Percentiles rank a stretch among this genome's conserved stretches.
These are phyloP conservation scores for Lachancea cidri DNA, from an alignment of 805 yeast species.

Conservation along the genomic window DNA sequence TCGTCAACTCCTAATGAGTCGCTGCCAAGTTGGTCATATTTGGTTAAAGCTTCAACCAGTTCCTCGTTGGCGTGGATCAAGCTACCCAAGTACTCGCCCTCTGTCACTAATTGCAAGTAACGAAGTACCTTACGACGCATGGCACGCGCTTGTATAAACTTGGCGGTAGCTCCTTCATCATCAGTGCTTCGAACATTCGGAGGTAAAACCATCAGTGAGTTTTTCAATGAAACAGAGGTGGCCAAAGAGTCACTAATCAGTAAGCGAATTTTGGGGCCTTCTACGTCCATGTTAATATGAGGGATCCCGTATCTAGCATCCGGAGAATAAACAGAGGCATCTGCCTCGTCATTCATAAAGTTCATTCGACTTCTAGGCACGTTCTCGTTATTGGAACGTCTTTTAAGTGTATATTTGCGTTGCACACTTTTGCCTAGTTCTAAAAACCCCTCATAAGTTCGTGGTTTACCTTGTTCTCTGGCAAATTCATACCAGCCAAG, in stretches of 20 bases:
- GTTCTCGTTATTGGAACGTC: background rate
- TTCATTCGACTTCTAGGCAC: slow-evolving; percentile 11
- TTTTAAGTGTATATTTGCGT: slow-evolving; percentile 7
- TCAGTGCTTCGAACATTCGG: slow-evolving; percentile 56
- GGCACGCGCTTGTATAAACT: slow-evolving; percentile 69
- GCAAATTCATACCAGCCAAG: slow-evolving; percentile 64
- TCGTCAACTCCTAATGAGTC: slow-evolving; percentile 39
- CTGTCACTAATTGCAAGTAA: slow-evolving; percentile 77
- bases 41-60: slow-evolving; percentile 65
- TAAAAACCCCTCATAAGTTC: slow-evolving; percentile 20
- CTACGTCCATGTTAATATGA: slow-evolving; percentile 60
- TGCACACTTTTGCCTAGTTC: slow-evolving; percentile 13
- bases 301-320: slow-evolving; percentile 51
- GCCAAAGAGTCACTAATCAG: slow-evolving; percentile 73
- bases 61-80: slow-evolving; percentile 88
- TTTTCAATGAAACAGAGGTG: slow-evolving; percentile 63
- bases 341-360: slow-evolving; percentile 51
- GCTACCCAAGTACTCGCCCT: slow-evolving; percentile 84
- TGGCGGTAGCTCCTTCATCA: slow-evolving; percentile 51
- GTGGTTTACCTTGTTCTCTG: slow-evolving; percentile 31
- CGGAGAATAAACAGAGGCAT: slow-evolving; percentile 32
- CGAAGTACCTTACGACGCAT: slow-evolving; percentile 74
- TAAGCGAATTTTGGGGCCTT: slow-evolving; percentile 63
- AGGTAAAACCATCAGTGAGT: slow-evolving; percentile 46
- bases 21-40: slow-evolving; percentile 56